Base-by-base conservation (phyloP, 2,329 filamentous ascomycete genomes). In the Aspergillus calidoustus region DNA sequence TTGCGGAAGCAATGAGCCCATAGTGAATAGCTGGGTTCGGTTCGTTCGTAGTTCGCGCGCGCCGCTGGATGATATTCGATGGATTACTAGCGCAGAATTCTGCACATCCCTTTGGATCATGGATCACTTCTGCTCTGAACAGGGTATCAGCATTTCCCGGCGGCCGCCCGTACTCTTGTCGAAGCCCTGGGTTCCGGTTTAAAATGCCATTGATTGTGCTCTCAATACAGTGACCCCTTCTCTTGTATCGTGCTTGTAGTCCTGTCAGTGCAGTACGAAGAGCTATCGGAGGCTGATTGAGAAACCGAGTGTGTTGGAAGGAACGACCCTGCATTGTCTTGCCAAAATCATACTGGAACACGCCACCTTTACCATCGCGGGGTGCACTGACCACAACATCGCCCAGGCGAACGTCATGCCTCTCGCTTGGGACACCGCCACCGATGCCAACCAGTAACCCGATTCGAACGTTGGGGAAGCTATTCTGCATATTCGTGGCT, bases 261-360 rank as follows among this genome's bases (percentile, higher is more conserved):
- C 48, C 60, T 1, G 43, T 41, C 17, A 67, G 23, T 11, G 60
- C 62, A 2, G 62, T 56, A 13, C 64, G 50, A 6, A 70, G 60
- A 3, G 58, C 28, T 11, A 11, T 19, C 1, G 67, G 64, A 1
- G 67, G 65, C 13, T 59, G 61, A 22, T 65, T 65, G 1, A 69
- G 17, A 13, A 50, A 28, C 7, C 67, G 61, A 1, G 49, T 67
- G 22, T 57, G 28, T 9, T 63, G 41, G 44, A 68, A 65, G 9
- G 19, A 43, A 11, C 62, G 59, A 22, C 47, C 41, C 4, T 23
- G 9, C 3, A 58, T 6, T 4, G 60, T 47, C 54, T 71, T 70
- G 4, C 68, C 66, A 30, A 65, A 58, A 46, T 72, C 66, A 8
- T 67, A 70, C 13, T 69, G 65, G 9, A 71, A 46, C 9, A 71